A percentile compares a stretch with the other conserved stretches of the same genome.
These are phyloP conservation scores for Agrocybe pediades DNA, from an alignment of 768 basidiomycete genomes.

Conservation along the genomic window DNA sequence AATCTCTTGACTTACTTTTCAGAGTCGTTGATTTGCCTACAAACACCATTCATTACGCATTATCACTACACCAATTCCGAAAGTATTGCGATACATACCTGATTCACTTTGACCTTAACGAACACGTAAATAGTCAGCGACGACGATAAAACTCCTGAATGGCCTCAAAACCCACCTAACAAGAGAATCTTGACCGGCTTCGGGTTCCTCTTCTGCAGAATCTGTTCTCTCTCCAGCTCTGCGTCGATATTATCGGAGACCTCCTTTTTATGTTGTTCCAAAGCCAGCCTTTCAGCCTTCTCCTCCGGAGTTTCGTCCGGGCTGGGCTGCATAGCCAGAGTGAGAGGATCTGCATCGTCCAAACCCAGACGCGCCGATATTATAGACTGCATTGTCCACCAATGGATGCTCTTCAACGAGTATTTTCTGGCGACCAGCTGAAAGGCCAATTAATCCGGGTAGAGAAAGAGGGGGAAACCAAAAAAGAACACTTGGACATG, in stretches of 20 bases:
- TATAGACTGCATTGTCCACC: slow-evolving; percentile 9
- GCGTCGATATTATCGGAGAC: slow-evolving; percentile 69
- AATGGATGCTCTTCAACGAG: not conserved
- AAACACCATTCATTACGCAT: slow-evolving; percentile 6
- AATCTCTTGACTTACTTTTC: slow-evolving; percentile 57
- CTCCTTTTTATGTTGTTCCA: slow-evolving; percentile 53
- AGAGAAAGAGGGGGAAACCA: slow-evolving; percentile 4
- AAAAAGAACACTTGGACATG: slow-evolving; percentile 15
- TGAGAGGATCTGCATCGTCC: slow-evolving; percentile 20
- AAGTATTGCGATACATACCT: slow-evolving; percentile 44
- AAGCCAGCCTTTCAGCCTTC: slow-evolving; percentile 42
- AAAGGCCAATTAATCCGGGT: not conserved
- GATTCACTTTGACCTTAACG: slow-evolving; percentile 83
- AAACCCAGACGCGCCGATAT: slow-evolving; percentile 11
- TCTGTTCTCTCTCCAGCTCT: slow-evolving; percentile 51
- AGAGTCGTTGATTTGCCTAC: slow-evolving; percentile 80
- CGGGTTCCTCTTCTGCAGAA: slow-evolving; percentile 45
- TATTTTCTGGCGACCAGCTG: not conserved
- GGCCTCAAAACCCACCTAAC: no score
- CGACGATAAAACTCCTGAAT: slow-evolving; percentile 11
- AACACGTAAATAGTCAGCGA: no score
- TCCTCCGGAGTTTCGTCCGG: slow-evolving; percentile 50
- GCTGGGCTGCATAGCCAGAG: slow-evolving; percentile 46
- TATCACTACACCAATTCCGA: not conserved
- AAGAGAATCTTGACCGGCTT: slow-evolving; percentile 61